Percentiles rank a stretch among this genome's conserved stretches.
Conservation (phyloP, 306 rosid genomes). For the Notholithocarpus densiflorus region DNA sequence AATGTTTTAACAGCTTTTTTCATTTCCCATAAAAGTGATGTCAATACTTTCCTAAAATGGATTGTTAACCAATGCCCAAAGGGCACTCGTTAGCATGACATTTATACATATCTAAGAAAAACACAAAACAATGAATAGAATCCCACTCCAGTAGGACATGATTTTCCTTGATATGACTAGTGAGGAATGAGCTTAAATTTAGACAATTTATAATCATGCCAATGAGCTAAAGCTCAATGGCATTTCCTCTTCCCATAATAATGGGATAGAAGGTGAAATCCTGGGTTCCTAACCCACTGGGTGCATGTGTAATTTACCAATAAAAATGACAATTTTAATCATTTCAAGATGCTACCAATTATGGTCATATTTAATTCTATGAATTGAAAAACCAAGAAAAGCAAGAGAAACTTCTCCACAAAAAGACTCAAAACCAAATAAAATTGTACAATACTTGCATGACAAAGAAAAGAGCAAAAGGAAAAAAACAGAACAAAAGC, state of each 20-base stretch:
- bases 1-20: too few relatives aligned
- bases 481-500: neutral
- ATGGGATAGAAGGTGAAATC: too few relatives aligned
- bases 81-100: too few relatives aligned
- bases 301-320: too few relatives aligned
- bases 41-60: too few relatives aligned
- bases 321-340: neutral
- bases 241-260: too few relatives aligned
- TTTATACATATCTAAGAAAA: neutral
- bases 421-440: neutral
- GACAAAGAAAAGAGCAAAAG: neutral
- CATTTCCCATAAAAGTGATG: rapidly evolving
- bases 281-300: too few relatives aligned
- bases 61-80: too few relatives aligned
- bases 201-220: neutral
- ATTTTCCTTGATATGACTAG: neutral
- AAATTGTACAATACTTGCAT: neutral
- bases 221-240: too few relatives aligned
- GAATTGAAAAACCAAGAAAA: neutral
- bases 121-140: neutral
- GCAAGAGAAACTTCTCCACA: neutral
- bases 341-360: neutral
- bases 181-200: neutral
- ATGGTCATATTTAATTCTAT: neutral
- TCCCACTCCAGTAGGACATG: neutral